Percentiles rank a stretch among this genome's conserved stretches.
Evolutionary conservation across 495 filamentous ascomycete species (phyloP).

Genomic region (Aspergillus conjunctus): DNA sequence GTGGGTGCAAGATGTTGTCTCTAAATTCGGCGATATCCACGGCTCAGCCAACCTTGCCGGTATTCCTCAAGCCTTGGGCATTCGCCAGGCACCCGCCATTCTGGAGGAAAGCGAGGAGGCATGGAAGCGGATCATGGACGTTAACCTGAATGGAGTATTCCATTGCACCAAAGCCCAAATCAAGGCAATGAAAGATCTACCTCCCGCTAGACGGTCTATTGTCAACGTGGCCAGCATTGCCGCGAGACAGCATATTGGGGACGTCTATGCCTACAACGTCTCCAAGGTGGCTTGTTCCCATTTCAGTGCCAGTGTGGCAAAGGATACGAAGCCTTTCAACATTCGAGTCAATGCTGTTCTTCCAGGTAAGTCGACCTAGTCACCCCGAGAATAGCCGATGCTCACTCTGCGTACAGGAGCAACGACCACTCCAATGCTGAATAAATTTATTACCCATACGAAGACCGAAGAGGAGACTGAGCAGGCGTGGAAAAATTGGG

Average conservation of each 20-base stretch:
- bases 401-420: not conserved
- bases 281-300: conserved; percentile 16
- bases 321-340: conserved; percentile 5
- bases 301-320: conserved; percentile 17
- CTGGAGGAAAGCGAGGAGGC: conserved; percentile 12
- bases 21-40: conserved; percentile 11
- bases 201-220: conserved; percentile 4
- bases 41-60: conserved; percentile 18
- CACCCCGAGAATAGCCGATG: not conserved
- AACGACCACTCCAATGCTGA: conserved; percentile 9
- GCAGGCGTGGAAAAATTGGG: not conserved
- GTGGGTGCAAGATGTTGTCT: conserved; percentile 6
- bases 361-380: not conserved
- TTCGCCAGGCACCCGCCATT: not conserved
- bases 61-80: conserved; percentile 7
- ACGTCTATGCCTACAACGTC: conserved; percentile 13
- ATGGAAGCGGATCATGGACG: conserved; percentile 9
- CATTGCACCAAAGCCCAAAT: conserved; percentile 7
- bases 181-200: conserved; percentile 14
- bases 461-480: not conserved
- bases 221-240: conserved; percentile 20
- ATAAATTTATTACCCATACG: not conserved
- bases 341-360: conserved; percentile 17
- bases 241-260: not conserved
- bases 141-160: conserved; percentile 20